Evolutionary conservation across 2,329 filamentous ascomycete genomes (phyloP), one percentile per base, ranked within the genome.

Genomic region (Fusarium irregulare): DNA sequence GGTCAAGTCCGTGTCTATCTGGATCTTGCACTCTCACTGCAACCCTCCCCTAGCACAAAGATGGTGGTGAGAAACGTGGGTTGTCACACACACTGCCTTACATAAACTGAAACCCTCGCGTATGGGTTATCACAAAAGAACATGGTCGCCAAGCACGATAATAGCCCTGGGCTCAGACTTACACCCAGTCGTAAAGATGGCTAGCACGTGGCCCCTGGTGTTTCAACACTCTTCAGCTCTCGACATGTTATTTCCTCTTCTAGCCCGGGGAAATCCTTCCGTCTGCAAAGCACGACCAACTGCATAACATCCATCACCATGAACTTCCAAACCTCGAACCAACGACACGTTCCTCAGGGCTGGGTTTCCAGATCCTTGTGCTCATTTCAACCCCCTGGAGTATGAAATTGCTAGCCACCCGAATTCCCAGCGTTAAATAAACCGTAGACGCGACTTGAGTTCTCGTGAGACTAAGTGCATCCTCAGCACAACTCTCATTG

Each of bases 221-320:
- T 64, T 50, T 66, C 55, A 44, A 60, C 46, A 9, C 37, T 42
- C 14, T 60, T 68, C 64, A 68, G 66, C 66, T 68, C 51, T 59
- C 40, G 54, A 37, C 12, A 49, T 44, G 49, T 47, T 13, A 49
- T 65, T 68, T 64, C 66, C 49, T 58, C 45, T 68, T 54, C 30
- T 23, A 41, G 37, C 37, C 49, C 50, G 64, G 65, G 48, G 47
- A 64, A 60, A 54, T 68, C 45, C 48, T 48, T 64, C 64, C 64
- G 54, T 41, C 49, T 68, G 64, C 66, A 60, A 30, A 20, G 49
- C 66, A 68, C 50, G 21, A 53, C 66, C 66, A 68, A 68, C 65
- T 56, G 64, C 65, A 68, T 64, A 55, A 41, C 11, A 50, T 32
- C 41, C 28, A 64, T 58, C 30, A 25, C 45, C 30, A 48, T 30